Evolutionary conservation across 2,329 filamentous ascomycete genomes (phyloP).

Genomic region (Colletotrichum gloeosporioides): DNA sequence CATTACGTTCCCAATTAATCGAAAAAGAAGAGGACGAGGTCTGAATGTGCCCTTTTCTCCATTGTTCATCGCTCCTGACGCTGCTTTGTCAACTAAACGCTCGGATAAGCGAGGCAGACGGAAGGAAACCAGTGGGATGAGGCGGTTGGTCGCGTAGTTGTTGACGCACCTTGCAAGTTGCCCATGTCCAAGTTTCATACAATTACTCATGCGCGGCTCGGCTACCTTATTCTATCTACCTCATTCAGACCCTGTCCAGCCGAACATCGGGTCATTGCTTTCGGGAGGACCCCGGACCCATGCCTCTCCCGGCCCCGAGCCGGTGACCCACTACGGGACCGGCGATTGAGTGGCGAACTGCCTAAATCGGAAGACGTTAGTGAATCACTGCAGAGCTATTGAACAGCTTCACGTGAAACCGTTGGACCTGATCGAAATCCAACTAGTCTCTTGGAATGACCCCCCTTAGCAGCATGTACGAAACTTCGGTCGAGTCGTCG

Average conservation of each 20-base stretch:
- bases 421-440: accelerated
- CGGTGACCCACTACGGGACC: background rate
- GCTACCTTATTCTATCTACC: background rate
- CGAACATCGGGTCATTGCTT: background rate
- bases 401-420: background rate
- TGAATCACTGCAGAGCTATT: background rate
- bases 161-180: background rate
- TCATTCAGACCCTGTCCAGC: background rate
- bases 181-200: background rate
- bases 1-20: background rate
- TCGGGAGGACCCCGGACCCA: background rate
- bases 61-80: background rate
- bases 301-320: background rate
- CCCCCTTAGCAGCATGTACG: background rate
- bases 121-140: background rate
- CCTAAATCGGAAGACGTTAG: background rate
- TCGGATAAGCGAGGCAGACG: background rate
- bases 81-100: background rate
- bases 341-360: background rate
- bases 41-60: background rate
- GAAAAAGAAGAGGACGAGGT: background rate
- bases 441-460: background rate
- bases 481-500: background rate
- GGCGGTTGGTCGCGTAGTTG: background rate
- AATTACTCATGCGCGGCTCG: background rate